These are phyloP conservation scores for Xylaria castorea DNA, from an alignment of 495 filamentous ascomycete species.

Conservation along the genomic window DNA sequence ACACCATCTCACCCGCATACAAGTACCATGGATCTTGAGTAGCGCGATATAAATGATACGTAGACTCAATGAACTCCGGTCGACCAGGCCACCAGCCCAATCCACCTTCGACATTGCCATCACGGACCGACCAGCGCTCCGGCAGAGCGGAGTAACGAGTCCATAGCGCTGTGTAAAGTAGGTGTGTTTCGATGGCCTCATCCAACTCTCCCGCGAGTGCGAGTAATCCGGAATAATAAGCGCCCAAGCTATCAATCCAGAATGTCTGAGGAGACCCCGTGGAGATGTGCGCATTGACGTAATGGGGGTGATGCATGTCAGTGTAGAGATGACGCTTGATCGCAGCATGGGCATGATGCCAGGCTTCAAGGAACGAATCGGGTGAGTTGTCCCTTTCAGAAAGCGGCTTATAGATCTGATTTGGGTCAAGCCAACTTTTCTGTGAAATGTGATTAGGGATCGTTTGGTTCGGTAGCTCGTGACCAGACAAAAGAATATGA, in stretches of 20 bases:
- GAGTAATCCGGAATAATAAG: constrained; percentile 93
- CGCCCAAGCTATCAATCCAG: constrained; percentile 95
- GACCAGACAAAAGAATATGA: constrained; percentile 82
- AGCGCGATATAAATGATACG: constrained; percentile 88
- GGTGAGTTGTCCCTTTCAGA: constrained; percentile 71
- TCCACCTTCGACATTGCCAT: constrained; percentile 84
- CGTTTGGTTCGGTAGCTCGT: constrained; percentile 60
- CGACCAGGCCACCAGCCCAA: constrained; percentile 94
- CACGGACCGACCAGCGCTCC: constrained; percentile 88
- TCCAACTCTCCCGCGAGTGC: constrained; percentile 85
- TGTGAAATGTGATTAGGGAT: constrained; percentile 37
- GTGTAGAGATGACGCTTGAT: constrained; percentile 89
- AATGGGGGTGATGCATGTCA: constrained; percentile 77
- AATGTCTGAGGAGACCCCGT: constrained; percentile 80
- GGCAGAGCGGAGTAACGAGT: constrained; percentile 90
- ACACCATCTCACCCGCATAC: constrained; percentile 92
- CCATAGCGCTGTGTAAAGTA: constrained; percentile 92
- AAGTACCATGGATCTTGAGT: constrained; percentile 98
- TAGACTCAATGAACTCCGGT: constrained; percentile 96
- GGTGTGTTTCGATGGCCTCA: constrained; percentile 85
- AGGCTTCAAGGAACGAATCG: constrained; percentile 79
- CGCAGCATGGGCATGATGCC: constrained; percentile 82
- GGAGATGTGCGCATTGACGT: constrained; percentile 84
- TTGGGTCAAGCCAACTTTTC: constrained; percentile 58
- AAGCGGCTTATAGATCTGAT: constrained; percentile 63